Conservation (phyloP, 2,329 filamentous ascomycete species). For the Helicocarpus griseus region DNA sequence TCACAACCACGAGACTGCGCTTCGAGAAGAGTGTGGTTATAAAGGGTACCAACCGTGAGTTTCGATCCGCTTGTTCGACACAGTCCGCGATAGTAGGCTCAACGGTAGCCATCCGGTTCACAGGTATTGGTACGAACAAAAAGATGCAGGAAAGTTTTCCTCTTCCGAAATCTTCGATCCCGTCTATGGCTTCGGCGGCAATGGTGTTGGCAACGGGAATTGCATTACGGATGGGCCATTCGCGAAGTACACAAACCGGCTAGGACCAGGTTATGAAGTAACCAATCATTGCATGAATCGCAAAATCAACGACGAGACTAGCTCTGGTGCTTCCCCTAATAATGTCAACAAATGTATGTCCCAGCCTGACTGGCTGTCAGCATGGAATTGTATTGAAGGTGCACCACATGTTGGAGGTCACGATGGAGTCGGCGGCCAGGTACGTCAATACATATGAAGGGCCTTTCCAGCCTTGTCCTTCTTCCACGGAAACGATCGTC, state of each 20-base stretch:
- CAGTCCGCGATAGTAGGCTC: too few species aligned
- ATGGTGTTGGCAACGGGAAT: not conserved
- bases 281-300: constrained; percentile 4
- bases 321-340: not conserved
- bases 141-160: constrained; percentile 3
- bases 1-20: constrained; percentile 1
- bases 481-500: not conserved
- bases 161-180: not conserved
- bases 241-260: constrained; percentile 1
- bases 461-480: not conserved
- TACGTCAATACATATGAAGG: not conserved
- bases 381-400: constrained; percentile 3
- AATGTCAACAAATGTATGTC: not conserved
- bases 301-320: not conserved
- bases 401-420: constrained; percentile 5
- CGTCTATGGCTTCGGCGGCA: constrained; percentile 3
- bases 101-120: not conserved
- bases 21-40: constrained; percentile 7
- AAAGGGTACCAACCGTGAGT: constrained; percentile 4
- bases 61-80: not conserved
- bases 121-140: constrained; percentile 7
- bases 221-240: constrained; percentile 6
- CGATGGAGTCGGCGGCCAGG: constrained; percentile 2
- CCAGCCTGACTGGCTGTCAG: not conserved
- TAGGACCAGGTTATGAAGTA: constrained; percentile 2